phyloP scores from a whole-genome alignment of 495 filamentous ascomycete genomes.

The Talaromyces ruber region DNA sequence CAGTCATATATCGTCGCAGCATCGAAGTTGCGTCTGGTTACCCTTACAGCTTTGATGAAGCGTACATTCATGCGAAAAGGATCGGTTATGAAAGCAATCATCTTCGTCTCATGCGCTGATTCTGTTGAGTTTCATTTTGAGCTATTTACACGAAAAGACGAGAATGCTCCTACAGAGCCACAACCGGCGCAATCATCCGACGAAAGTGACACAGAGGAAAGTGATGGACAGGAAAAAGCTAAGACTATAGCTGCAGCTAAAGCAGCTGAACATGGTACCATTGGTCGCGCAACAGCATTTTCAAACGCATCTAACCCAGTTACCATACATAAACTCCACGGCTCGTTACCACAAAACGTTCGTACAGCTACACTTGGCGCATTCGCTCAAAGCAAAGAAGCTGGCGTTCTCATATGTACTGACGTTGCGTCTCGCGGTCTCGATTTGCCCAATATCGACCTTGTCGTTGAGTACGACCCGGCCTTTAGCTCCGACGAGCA shows the following conservation, averaged over 20 bases:
- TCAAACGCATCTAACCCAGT: conserved; percentile 48
- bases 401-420: conserved; percentile 80
- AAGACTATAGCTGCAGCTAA: conserved; percentile 14
- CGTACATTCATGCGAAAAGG: conserved; percentile 78
- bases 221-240: conserved; percentile 2
- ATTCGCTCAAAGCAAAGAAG: conserved; percentile 55
- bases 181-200: conserved; percentile 12
- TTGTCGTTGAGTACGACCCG: conserved; percentile 91
- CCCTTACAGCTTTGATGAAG: conserved; percentile 73
- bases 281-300: conserved; percentile 39
- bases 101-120: conserved; percentile 95
- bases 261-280: conserved; percentile 36
- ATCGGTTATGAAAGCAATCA: conserved; percentile 86
- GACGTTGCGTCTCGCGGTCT: conserved; percentile 92
- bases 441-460: conserved; percentile 87
- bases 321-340: conserved; percentile 79
- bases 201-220: conserved; percentile 16
- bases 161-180: conserved; percentile 19
- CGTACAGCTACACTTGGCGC: conserved; percentile 75
- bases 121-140: conserved; percentile 95
- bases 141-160: conserved; percentile 53
- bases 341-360: conserved; percentile 80
- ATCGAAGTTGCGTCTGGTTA: conserved; percentile 81
- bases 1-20: conserved; percentile 82
- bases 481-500: conserved; percentile 88